phyloP scores from a whole-genome alignment of 306 rosid genomes.

The Prunus campanulata region DNA sequence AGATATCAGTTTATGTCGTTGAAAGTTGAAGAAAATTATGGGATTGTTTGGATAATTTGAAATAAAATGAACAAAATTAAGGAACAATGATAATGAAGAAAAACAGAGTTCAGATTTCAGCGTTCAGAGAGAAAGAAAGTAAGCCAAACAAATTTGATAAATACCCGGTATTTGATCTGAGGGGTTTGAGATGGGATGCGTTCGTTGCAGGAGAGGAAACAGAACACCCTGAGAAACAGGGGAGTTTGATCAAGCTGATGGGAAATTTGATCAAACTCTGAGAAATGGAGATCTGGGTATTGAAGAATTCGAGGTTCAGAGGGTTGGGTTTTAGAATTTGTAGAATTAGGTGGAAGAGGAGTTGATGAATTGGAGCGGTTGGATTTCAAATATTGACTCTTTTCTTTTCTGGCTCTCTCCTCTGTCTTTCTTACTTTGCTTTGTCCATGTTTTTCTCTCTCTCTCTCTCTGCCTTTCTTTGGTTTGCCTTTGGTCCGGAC shows the following conservation, averaged over 20 bases:
- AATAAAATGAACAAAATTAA: background rate
- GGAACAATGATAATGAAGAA: background rate
- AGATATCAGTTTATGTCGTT: conserved; percentile 4
- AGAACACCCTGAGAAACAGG: conserved; percentile 17
- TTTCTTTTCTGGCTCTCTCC: conserved; percentile 15
- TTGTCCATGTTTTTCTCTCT: conserved; percentile 1
- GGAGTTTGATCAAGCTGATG: background rate
- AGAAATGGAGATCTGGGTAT: conserved; percentile 39
- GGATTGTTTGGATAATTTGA: background rate
- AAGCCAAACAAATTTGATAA: background rate
- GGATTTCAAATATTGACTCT: conserved; percentile 29
- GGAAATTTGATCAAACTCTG: conserved; percentile 23
- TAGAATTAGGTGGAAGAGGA: conserved; percentile 51
- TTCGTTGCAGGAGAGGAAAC: conserved; percentile 1
- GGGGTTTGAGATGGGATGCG: background rate
- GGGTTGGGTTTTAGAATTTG: conserved; percentile 39
- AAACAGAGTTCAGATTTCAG: background rate
- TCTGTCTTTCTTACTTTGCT: background rate
- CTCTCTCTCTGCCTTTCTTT: background rate
- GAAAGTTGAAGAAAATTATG: background rate
- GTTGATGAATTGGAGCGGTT: conserved; percentile 55
- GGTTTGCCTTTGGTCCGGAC: conserved; percentile 8
- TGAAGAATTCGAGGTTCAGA: conserved; percentile 20
- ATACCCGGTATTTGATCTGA: background rate
- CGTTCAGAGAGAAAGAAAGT: background rate